phyloP scores from a whole-genome alignment of 1,284 basidiomycete species.

The Phlebopus sp. region DNA sequence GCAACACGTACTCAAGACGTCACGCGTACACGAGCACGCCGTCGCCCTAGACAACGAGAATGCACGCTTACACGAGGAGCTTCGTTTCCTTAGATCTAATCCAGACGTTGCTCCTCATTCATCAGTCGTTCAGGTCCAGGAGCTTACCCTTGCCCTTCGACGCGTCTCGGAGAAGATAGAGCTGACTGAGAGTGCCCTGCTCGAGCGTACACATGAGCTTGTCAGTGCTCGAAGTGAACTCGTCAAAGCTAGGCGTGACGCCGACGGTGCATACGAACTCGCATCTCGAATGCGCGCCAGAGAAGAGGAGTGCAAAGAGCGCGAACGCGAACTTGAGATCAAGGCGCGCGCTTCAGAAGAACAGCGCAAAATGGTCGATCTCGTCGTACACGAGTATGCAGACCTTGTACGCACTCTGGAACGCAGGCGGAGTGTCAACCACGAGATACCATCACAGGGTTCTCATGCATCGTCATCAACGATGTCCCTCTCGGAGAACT shows the following conservation, averaged over 20 bases:
- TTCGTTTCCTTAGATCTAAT: conserved; percentile 48
- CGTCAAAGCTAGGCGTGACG: conserved; percentile 39
- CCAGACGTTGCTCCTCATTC: conserved; percentile 45
- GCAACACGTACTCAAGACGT: conserved; percentile 52
- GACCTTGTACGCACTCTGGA: conserved; percentile 63
- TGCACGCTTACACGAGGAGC: conserved; percentile 48
- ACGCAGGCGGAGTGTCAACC: conserved; percentile 34
- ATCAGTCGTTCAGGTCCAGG: conserved; percentile 50
- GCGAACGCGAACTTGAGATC: conserved; percentile 45
- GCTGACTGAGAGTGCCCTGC: conserved; percentile 51
- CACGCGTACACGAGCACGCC: conserved; percentile 47
- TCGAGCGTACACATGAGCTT: conserved; percentile 49
- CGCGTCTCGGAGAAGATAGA: conserved; percentile 66
- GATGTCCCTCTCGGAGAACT: conserved; percentile 36
- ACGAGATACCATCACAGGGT: conserved; percentile 7
- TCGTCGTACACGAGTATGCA: conserved; percentile 67
- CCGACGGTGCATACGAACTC: conserved; percentile 51
- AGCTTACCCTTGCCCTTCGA: conserved; percentile 64
- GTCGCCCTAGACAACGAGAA: conserved; percentile 56
- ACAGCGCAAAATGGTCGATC: conserved; percentile 57
- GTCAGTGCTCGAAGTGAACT: conserved; percentile 41
- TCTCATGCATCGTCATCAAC: conserved; percentile 20
- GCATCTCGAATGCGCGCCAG: conserved; percentile 47
- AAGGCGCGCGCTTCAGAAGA: conserved; percentile 46
- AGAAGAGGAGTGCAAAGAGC: conserved; percentile 48